Percentiles rank a stretch among this genome's conserved stretches.
phyloP scores from a whole-genome alignment of 2,329 filamentous ascomycete genomes.

The Pseudocercospora musae region DNA sequence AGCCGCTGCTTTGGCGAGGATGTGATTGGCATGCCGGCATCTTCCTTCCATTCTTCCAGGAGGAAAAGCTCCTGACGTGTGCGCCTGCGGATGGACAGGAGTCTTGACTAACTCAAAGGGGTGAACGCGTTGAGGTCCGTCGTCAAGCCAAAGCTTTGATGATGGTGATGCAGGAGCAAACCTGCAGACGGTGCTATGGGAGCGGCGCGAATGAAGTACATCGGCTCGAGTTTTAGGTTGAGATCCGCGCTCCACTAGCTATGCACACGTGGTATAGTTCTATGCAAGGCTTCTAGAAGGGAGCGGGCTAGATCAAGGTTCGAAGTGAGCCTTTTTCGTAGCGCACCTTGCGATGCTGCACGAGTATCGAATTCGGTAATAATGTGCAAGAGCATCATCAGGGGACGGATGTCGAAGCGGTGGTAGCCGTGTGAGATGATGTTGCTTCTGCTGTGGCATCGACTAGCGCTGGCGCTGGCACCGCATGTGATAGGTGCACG shows the following conservation, averaged over 20 bases:
- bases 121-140: background rate
- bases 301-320: background rate
- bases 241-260: background rate
- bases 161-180: background rate
- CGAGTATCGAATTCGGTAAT: background rate
- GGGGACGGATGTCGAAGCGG: no score
- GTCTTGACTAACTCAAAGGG: background rate
- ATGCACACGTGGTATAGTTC: background rate
- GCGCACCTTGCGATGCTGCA: background rate
- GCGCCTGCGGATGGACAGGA: background rate
- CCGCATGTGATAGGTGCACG: slow-evolving; percentile 3
- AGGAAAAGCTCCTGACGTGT: background rate
- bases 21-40: background rate
- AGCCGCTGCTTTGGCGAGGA: background rate
- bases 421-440: background rate
- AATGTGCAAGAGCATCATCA: background rate
- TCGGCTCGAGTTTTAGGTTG: background rate
- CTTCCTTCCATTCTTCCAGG: background rate
- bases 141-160: background rate
- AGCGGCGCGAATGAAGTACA: background rate
- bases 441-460: background rate
- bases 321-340: background rate
- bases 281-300: slow-evolving; percentile 4
- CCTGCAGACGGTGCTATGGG: background rate
- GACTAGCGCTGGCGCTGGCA: background rate